Percentiles rank a stretch among this genome's conserved stretches.
Evolutionary conservation across 139 green algal genomes (phyloP).

Genomic region (Micromonas pusilla): DNA sequence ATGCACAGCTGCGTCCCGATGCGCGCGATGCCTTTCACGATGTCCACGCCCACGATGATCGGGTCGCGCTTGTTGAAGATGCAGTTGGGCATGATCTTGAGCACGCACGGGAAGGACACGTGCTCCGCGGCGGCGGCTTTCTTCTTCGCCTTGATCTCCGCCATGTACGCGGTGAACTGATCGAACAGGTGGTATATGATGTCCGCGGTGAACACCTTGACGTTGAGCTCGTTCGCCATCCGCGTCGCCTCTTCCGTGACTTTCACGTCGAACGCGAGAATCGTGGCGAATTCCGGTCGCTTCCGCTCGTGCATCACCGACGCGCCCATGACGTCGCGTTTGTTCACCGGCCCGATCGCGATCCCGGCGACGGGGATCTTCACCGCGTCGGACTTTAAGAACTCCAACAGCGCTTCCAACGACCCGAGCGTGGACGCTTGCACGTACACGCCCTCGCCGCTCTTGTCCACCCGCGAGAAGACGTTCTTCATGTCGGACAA

Average conservation of each 20-base stretch:
- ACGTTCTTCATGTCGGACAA: constrained; percentile 80
- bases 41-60: constrained; percentile 90
- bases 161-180: constrained; percentile 78
- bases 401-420: constrained; percentile 93
- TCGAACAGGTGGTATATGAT: constrained; percentile 99
- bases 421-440: constrained; percentile 96
- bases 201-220: constrained; percentile 93
- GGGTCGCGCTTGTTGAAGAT: constrained; percentile 98
- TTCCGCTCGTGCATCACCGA: constrained; percentile 93
- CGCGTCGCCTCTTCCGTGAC: constrained; percentile 68
- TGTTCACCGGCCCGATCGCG: constrained; percentile 93
- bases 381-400: constrained; percentile 74
- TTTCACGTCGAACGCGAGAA: constrained; percentile 93
- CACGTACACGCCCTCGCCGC: constrained; percentile 89
- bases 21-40: constrained; percentile 62
- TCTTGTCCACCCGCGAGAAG: constrained; percentile 58
- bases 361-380: constrained; percentile 84
- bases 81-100: constrained; percentile 83
- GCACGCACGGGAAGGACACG: constrained; percentile 85
- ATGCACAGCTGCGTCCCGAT: constrained; percentile 70
- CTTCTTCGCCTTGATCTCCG: constrained; percentile 63
- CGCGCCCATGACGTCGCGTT: constrained; percentile 91
- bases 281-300: constrained; percentile 80
- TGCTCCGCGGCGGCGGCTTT: constrained; percentile 69
- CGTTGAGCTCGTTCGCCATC: constrained; percentile 72